Percentiles rank a stretch among this genome's conserved stretches.
Evolutionary conservation across 2,329 filamentous ascomycete species (phyloP).

Genomic region (Pestalotiopsis sp.): DNA sequence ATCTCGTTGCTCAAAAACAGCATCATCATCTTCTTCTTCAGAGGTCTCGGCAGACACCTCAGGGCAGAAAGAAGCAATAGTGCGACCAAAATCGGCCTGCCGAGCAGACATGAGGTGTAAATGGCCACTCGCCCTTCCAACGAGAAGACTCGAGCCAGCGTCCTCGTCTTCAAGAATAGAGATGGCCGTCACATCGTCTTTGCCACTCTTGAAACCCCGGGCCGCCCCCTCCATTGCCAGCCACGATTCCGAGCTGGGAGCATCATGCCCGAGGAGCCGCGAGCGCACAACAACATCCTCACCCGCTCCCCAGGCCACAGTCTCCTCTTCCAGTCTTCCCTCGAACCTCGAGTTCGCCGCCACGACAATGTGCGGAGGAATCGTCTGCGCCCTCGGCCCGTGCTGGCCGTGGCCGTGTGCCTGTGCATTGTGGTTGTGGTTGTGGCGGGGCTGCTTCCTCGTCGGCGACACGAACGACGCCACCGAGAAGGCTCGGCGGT

Average conservation of each 20-base stretch:
- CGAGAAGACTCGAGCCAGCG: constrained; percentile 37
- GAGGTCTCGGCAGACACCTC: not conserved
- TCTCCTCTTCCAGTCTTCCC: constrained; percentile 39
- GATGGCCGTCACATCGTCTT: constrained; percentile 53
- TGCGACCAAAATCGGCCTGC: constrained; percentile 30
- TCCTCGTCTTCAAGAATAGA: constrained; percentile 41
- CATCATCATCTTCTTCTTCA: not conserved
- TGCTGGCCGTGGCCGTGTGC: not conserved
- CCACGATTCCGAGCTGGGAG: constrained; percentile 34
- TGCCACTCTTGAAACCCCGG: constrained; percentile 43
- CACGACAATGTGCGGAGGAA: constrained; percentile 49
- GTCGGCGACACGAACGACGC: constrained; percentile 25
- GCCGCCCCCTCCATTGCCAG: constrained; percentile 38
- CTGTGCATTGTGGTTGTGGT: constrained; percentile 9
- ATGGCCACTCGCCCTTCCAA: constrained; percentile 53
- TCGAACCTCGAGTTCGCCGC: constrained; percentile 43
- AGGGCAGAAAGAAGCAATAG: constrained; percentile 25
- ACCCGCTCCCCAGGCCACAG: constrained; percentile 53
- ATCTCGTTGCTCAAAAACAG: constrained; percentile 24
- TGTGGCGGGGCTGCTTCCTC: constrained; percentile 19
- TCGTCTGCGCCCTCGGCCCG: constrained; percentile 32
- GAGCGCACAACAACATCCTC: constrained; percentile 51
- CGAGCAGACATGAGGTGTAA: constrained; percentile 46
- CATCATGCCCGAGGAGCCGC: constrained; percentile 30
- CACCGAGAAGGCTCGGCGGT: constrained; percentile 43